Base-by-base conservation (phyloP, 768 basidiomycete genomes). In the Pleurotus platypus region DNA sequence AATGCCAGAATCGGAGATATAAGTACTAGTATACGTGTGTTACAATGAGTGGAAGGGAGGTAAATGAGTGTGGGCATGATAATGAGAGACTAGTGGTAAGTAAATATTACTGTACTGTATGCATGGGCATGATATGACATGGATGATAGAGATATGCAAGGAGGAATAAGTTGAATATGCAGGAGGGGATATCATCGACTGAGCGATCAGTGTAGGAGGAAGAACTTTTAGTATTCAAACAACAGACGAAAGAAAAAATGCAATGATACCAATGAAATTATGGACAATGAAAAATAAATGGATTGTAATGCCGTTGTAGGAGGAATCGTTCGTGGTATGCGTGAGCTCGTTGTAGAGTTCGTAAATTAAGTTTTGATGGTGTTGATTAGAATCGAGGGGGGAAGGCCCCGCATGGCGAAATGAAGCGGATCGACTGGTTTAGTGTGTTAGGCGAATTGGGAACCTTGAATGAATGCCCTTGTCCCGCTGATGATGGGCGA, bases 401-500 rank as follows among this genome's bases (percentile, higher is more conserved):
- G 49, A 38, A 45, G 42, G 51, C n/a, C 51, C 51, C 51, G 42
- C 51, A 54, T 54, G 37, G 51, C 22, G 51, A 54, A 51, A 51
- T 38, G 49, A 51, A 45, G 22, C 16, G 37, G 51, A 54, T 54
- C 51, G 51, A 40, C 51, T 39, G 20, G 35, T 54, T 42, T 54
- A 54, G 42, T 54, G 51, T 24, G 49, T 50, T 39, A 59, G 55
- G 56, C 57, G 42, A 46, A 53, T 55, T 43, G 56, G 49, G 54
- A 60, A 63, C 48, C 55, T 58, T 56, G 61, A 16, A 49, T 63
- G 60, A 61, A 49, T 35, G 46, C 9, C 27, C 50, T 53, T 42
- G 12, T 16, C 53, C 62, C 51, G 65, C 39, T 66, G 65, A 63
- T 66, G 62, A 45, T 61, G 62, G 20, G 60, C 39, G 8, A 58